These are phyloP conservation scores for Centrapalus pauciflorus DNA, from an alignment of 129 eudicot genomes.

Conservation along the genomic window DNA sequence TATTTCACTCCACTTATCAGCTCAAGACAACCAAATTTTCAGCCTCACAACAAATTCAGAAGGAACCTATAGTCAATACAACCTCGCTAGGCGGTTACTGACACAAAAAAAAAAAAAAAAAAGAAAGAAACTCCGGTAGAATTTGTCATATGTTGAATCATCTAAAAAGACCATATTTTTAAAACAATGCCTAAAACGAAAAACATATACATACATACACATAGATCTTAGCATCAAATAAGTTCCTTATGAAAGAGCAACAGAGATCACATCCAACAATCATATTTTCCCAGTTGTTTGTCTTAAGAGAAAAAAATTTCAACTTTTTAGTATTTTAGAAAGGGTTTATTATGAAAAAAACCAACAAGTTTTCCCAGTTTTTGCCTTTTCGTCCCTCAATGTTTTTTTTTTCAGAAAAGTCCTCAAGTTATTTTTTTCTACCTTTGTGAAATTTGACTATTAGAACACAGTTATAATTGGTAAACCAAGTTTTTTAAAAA, in stretches of 20 bases:
- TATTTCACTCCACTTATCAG: too few species aligned
- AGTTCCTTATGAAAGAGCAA: background rate
- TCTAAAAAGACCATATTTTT: background rate
- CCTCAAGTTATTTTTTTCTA: too few species aligned
- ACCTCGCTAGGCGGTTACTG: too few species aligned
- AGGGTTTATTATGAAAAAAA: too few species aligned
- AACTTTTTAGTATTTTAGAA: background rate
- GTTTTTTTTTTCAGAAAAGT: too few species aligned
- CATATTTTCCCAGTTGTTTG: background rate
- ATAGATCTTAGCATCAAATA: slow-evolving; percentile 2
- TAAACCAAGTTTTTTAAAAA: too few species aligned
- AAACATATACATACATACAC: background rate
- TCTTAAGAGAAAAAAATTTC: background rate
- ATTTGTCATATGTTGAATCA: background rate
- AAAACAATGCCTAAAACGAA: background rate
- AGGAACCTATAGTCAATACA: too few species aligned
- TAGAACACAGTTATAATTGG: too few species aligned
- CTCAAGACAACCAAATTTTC: background rate
- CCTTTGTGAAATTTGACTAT: too few species aligned
- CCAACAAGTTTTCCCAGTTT: too few species aligned
- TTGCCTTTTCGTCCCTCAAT: too few species aligned
- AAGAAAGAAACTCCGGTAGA: background rate
- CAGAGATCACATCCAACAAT: background rate
- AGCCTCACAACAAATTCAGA: background rate
- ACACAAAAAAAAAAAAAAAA: too few species aligned